These are phyloP conservation scores for Carex littledalei DNA, from an alignment of 176 grass and related monocot genomes.

Conservation along the genomic window DNA sequence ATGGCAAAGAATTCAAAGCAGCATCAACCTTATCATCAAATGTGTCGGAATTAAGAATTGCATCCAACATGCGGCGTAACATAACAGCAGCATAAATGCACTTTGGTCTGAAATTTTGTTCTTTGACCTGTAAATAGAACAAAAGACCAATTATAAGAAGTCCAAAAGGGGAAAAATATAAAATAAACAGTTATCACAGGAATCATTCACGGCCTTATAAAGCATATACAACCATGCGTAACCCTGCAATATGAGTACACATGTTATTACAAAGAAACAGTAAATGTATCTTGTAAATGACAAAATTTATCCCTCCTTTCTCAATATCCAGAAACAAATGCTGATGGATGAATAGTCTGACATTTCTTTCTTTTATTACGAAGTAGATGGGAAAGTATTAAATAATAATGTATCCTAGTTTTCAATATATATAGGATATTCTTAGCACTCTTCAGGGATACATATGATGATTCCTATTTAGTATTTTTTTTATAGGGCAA, in stretches of 20 bases:
- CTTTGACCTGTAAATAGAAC: slow-evolving; percentile 40
- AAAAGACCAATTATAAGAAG: not conserved
- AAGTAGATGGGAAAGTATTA: not conserved
- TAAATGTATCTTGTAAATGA: slow-evolving; percentile 25
- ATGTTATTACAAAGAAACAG: slow-evolving; percentile 7
- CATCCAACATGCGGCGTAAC: slow-evolving; percentile 94
- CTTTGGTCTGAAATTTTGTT: slow-evolving; percentile 64
- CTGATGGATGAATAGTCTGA: not conserved
- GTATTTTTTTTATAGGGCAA: not conserved
- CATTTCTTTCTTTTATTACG: not conserved
- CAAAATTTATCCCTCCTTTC: not conserved
- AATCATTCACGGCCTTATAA: not conserved
- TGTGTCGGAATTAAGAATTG: slow-evolving; percentile 69
- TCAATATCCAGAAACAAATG: not conserved
- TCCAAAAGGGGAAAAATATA: not conserved
- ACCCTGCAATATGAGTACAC: not conserved
- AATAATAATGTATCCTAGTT: not conserved
- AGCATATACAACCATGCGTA: not conserved
- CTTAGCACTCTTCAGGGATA: not conserved
- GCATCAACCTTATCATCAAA: slow-evolving; percentile 90
- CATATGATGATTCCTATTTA: not conserved
- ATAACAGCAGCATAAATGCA: slow-evolving; percentile 89
- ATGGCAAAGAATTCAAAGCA: not conserved
- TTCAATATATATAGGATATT: not conserved
- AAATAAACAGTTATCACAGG: not conserved